Conservation (phyloP, 75 land plant species). For the Picea sitchensis region DNA sequence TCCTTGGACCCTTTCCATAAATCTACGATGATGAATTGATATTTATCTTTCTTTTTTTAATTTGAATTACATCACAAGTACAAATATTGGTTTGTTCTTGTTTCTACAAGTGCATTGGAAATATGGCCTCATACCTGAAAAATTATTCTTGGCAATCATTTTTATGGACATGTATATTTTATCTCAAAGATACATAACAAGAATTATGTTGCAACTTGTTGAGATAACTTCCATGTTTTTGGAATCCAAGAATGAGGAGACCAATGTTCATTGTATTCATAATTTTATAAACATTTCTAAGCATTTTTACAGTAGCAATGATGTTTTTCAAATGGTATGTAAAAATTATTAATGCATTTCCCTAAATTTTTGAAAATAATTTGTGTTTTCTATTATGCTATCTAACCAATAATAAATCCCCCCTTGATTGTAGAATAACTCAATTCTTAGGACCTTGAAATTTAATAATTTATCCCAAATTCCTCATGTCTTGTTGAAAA, state of each 20-base stretch:
- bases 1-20: not conserved
- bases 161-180: conserved; percentile 73
- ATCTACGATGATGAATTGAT: conserved; percentile 1
- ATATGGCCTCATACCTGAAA: conserved; percentile 83
- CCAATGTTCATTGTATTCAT: conserved; percentile 57
- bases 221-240: conserved; percentile 82
- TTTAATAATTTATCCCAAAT: conserved; percentile 61
- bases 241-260: conserved; percentile 84
- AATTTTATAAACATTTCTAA: conserved; percentile 65
- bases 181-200: conserved; percentile 25
- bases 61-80: not conserved
- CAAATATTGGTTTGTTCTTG: not conserved
- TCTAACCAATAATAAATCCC: not conserved
- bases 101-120: conserved; percentile 69
- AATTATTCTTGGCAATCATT: conserved; percentile 64
- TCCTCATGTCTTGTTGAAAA: conserved; percentile 55
- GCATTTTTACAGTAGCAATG: conserved; percentile 52
- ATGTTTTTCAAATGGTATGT: conserved; percentile 60
- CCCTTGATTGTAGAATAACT: conserved; percentile 42
- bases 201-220: conserved; percentile 77
- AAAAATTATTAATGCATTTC: not conserved
- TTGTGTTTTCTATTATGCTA: not conserved
- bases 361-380: not conserved
- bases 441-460: conserved; percentile 49
- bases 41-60: not conserved